Base-by-base conservation (phyloP, 2,329 filamentous ascomycete species). In the Colletotrichum sp. region DNA sequence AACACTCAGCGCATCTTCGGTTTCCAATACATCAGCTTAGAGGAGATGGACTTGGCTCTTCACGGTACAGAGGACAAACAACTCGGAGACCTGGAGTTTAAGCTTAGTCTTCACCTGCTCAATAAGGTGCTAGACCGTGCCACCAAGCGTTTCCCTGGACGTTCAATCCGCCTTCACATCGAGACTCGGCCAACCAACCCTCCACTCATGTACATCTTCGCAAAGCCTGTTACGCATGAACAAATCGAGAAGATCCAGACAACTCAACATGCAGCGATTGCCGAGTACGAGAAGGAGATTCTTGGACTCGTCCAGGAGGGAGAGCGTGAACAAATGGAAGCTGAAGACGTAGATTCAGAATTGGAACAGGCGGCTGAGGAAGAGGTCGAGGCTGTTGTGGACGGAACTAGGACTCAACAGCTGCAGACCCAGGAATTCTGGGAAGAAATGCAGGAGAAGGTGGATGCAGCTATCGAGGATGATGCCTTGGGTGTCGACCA, bases 1-100 rank as follows among this genome's bases (percentile, higher is more conserved):
- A 99, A 99, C 83, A 95, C 96, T 3, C 90, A 96, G 84, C 94
- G 96, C 71, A 98, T 99, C 66, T 99, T 99, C 82, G 97, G 97
- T 8, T 99, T 99, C 84, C 97, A 99, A 84, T 99, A 99, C 83
- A 90, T 99, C 76, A 93, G 93, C 75, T 86, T 99, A 16, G 83
- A 91, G 6, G 97, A 99, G 82, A 96, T 99, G 94, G 97, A 99
- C 83, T 83, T 89, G n/a, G 91, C 95, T 1, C 85, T 99, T n/a
- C 98, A 99, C 82, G 96, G 95, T 26, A 93, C 95, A 67, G 89
- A 96, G 80, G 88, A 88, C 1, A 82, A 80, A 22, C 81, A 85
- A 2, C 85, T 98, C 8, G 98, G 98, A 26, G 93, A 98, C 81
- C 87, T 90, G 63, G 97, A 99, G 82, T 99, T 99, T 86, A 94